These are phyloP conservation scores for Lyophyllum shimeji DNA, from an alignment of 768 basidiomycete species.

Conservation along the genomic window DNA sequence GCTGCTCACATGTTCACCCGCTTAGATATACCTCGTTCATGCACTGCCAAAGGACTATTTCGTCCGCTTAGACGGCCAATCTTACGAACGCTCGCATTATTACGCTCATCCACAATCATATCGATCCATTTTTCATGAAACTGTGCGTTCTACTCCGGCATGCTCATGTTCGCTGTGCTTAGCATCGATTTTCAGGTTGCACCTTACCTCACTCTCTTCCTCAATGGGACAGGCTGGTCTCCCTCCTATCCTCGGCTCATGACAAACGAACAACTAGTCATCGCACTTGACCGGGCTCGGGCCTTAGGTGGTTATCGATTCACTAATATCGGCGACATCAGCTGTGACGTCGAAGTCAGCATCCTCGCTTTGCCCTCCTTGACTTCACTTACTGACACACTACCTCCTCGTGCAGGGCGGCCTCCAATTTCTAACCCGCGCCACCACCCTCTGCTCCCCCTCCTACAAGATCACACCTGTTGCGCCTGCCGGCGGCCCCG, in stretches of 20 bases:
- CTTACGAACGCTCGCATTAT: constrained; percentile 68
- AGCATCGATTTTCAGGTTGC: constrained; percentile 53
- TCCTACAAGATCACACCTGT: constrained; percentile 55
- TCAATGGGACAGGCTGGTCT: constrained; percentile 89
- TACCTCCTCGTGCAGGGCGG: constrained; percentile 54
- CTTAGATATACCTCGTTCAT: constrained; percentile 76
- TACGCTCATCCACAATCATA: constrained; percentile 70
- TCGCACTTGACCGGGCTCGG: constrained; percentile 48
- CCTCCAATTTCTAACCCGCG: constrained; percentile 75
- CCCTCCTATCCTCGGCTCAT: constrained; percentile 77
- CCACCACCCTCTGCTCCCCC: constrained; percentile 78
- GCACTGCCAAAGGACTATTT: constrained; percentile 72
- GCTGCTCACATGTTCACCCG: background rate
- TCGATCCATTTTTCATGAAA: constrained; percentile 64
- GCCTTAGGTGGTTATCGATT: constrained; percentile 56
- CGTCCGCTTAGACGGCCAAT: constrained; percentile 48
- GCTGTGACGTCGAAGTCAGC: constrained; percentile 78
- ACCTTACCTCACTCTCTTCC: constrained; percentile 79
- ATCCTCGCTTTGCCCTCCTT: background rate
- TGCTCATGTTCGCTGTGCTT: background rate
- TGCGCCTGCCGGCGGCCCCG: constrained; percentile 29
- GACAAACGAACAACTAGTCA: constrained; percentile 59
- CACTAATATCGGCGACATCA: constrained; percentile 81
- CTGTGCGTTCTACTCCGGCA: constrained; percentile 37
- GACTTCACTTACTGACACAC: background rate